Percentiles rank a stretch among this genome's conserved stretches.
These are phyloP conservation scores for Avena eriantha DNA, from an alignment of 176 grass and related monocot species.

Conservation along the genomic window DNA sequence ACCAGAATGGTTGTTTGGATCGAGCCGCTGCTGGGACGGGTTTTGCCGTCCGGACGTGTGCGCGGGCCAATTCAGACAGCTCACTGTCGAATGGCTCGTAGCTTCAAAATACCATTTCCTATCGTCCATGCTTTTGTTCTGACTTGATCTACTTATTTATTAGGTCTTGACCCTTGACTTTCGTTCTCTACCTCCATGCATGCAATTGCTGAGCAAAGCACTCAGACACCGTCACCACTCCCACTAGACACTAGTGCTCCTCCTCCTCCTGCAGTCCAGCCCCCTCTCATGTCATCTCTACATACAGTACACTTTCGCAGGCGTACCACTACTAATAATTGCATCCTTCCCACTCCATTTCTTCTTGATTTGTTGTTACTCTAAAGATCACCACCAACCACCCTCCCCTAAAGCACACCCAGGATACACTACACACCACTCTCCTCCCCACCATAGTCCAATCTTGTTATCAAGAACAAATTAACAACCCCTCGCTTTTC, in stretches of 20 bases:
- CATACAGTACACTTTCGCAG: constrained; percentile 25
- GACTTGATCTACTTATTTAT: constrained; percentile 25
- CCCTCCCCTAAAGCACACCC: background rate
- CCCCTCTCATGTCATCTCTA: constrained; percentile 23
- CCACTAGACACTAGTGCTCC: constrained; percentile 17
- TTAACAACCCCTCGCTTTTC: constrained; percentile 31
- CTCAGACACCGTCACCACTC: constrained; percentile 26
- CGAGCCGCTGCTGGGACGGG: too few relatives aligned
- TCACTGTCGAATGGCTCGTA: too few relatives aligned
- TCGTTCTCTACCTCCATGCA: constrained; percentile 2
- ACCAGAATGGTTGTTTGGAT: too few relatives aligned
- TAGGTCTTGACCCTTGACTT: constrained; percentile 47
- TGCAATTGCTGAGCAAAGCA: background rate
- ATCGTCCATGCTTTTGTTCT: background rate
- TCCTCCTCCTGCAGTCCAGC: constrained; percentile 19
- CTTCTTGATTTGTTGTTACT: constrained; percentile 43
- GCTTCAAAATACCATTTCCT: background rate
- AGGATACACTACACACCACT: background rate
- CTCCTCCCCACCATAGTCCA: constrained; percentile 37
- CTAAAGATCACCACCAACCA: constrained; percentile 58
- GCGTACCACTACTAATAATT: constrained; percentile 34
- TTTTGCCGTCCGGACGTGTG: too few relatives aligned
- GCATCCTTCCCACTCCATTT: constrained; percentile 33
- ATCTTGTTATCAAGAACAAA: constrained; percentile 36
- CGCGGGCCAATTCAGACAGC: too few relatives aligned